Conservation (phyloP, 179 eudicot species). For the Beta corolliflora region DNA sequence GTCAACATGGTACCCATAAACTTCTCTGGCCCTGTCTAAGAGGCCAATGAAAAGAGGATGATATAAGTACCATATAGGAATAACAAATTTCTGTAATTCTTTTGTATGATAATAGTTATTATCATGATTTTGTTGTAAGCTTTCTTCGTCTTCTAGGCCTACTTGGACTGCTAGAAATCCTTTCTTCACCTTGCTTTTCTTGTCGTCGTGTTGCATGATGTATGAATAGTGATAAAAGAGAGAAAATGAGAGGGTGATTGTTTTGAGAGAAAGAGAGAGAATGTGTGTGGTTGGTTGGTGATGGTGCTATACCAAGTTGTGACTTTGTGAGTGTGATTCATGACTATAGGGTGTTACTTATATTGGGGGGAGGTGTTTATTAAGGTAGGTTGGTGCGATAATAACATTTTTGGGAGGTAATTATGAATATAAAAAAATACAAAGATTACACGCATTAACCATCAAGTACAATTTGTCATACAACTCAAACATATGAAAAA, state of each 20-base stretch:
- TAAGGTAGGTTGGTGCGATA: constrained; percentile 8
- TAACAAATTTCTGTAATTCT: constrained; percentile 32
- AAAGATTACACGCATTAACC: constrained; percentile 9
- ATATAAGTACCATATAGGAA: constrained; percentile 44
- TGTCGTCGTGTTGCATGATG: constrained; percentile 18
- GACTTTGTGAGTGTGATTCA: neutral
- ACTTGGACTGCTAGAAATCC: constrained; percentile 52
- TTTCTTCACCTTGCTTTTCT: constrained; percentile 43
- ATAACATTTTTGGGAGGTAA: neutral
- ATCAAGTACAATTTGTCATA: constrained; percentile 13
- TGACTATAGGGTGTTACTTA: constrained; percentile 14
- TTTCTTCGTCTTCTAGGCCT: constrained; percentile 39
- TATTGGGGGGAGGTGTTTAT: constrained; percentile 14
- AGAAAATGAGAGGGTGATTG: neutral
- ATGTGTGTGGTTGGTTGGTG: neutral
- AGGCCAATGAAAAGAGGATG: constrained; percentile 41
- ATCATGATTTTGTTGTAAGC: too few species aligned
- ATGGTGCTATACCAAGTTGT: neutral
- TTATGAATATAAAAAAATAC: neutral
- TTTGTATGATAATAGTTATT: neutral
- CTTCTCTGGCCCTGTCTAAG: constrained; percentile 45
- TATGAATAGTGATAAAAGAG: neutral
- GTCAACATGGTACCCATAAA: constrained; percentile 42
- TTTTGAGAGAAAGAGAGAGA: neutral
- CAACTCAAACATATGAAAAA: too few species aligned